Conservation (phyloP, 371 early-diverging fungal genomes). For the Mucor mucedo region DNA sequence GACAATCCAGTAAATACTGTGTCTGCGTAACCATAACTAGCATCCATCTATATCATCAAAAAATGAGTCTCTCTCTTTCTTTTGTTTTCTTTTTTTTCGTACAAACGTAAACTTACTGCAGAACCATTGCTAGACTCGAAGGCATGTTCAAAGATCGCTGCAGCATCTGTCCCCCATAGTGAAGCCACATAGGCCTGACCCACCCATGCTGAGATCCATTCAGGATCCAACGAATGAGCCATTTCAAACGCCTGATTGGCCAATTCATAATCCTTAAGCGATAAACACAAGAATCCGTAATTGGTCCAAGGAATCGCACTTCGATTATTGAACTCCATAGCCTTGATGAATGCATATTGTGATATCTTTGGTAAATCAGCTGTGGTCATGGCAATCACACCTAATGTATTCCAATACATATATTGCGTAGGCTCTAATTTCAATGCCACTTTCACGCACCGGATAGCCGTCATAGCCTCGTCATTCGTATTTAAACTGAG, state of each 20-base stretch:
- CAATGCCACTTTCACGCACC: slow-evolving; percentile 68
- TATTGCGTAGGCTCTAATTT: slow-evolving; percentile 64
- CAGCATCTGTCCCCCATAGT: slow-evolving; percentile 57
- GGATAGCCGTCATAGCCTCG: slow-evolving; percentile 43
- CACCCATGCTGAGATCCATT: slow-evolving; percentile 81
- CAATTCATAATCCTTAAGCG: slow-evolving; percentile 77
- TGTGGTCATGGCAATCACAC: slow-evolving; percentile 61
- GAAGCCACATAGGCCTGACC: slow-evolving; percentile 85
- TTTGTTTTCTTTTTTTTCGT: background rate
- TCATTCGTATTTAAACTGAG: slow-evolving; percentile 22
- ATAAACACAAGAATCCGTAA: slow-evolving; percentile 82
- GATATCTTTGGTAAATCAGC: slow-evolving; percentile 60
- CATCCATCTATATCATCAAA: slow-evolving; percentile 49
- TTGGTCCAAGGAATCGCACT: slow-evolving; percentile 81
- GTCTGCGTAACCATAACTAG: slow-evolving; percentile 74
- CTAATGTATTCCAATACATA: slow-evolving; percentile 79
- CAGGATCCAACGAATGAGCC: slow-evolving; percentile 83
- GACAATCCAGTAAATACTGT: slow-evolving; percentile 53
- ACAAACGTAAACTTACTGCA: slow-evolving; percentile 18
- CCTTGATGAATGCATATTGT: slow-evolving; percentile 87
- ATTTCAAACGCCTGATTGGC: slow-evolving; percentile 77
- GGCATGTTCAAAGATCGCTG: slow-evolving; percentile 78
- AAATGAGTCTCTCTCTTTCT: slow-evolving; percentile 28
- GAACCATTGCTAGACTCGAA: slow-evolving; percentile 68
- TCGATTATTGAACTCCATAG: slow-evolving; percentile 73